Conservation (phyloP, 1,284 basidiomycete genomes). For the Pyrrhoderma lamaoense region DNA sequence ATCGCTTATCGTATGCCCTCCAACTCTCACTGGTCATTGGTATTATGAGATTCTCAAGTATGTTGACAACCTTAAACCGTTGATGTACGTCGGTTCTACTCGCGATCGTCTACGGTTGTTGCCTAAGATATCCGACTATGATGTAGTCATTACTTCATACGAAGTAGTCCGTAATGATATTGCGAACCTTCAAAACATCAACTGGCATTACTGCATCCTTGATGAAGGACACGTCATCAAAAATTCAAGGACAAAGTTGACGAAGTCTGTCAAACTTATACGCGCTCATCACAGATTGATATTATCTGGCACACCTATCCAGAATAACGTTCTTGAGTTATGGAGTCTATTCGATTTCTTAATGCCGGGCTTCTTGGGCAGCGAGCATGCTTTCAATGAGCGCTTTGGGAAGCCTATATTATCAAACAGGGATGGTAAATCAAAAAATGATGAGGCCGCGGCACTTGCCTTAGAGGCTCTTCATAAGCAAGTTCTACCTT, state of each 20-base stretch:
- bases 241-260: slow-evolving; percentile 96
- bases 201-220: slow-evolving; percentile 95
- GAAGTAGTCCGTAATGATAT: slow-evolving; percentile 98
- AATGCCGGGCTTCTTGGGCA: slow-evolving; percentile 98
- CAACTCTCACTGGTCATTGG: slow-evolving; percentile 98
- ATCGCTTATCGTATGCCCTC: slow-evolving; percentile 93
- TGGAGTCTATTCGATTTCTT: slow-evolving; percentile 99
- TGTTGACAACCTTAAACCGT: slow-evolving; percentile 74
- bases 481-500: slow-evolving; percentile 99
- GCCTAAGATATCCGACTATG: slow-evolving; percentile 61
- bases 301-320: slow-evolving; percentile 95
- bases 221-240: slow-evolving; percentile 99
- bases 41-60: slow-evolving; percentile 97
- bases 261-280: slow-evolving; percentile 91
- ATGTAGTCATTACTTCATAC: slow-evolving; percentile 95
- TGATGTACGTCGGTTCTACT: slow-evolving; percentile 90
- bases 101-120: slow-evolving; percentile 74
- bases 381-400: slow-evolving; percentile 92
- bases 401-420: slow-evolving; percentile 95
- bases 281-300: slow-evolving; percentile 90
- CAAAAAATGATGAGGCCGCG: slow-evolving; percentile 91
- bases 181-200: slow-evolving; percentile 59
- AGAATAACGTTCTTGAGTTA: slow-evolving; percentile 97
- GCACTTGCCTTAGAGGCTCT: slow-evolving; percentile 90
- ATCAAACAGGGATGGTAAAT: slow-evolving; percentile 91